phyloP scores from a whole-genome alignment of 176 grass and related monocot genomes.

The Oryza punctata region DNA sequence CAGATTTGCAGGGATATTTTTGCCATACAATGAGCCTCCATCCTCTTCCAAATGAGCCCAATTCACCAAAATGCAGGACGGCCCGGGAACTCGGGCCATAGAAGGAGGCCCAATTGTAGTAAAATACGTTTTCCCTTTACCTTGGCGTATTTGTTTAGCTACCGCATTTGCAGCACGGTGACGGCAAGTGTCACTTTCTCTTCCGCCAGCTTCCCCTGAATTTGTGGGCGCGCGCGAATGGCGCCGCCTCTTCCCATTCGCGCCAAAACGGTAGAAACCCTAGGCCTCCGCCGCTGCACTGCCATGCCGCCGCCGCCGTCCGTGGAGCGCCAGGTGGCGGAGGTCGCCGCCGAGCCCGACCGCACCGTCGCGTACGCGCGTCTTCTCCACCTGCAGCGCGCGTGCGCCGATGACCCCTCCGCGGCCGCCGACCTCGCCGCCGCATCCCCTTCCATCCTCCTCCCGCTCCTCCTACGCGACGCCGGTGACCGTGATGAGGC shows the following conservation, averaged over 20 bases:
- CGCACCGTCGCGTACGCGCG: constrained; percentile 53
- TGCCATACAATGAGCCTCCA: no score
- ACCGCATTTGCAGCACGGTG: not conserved
- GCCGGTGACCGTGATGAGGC: constrained; percentile 42
- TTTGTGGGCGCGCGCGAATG: constrained; percentile 13
- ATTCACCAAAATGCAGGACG: no score
- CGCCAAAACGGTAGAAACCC: constrained; percentile 50
- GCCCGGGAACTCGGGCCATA: no score
- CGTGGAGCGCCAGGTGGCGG: constrained; percentile 49
- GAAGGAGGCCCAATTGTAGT: no score
- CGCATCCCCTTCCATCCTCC: constrained; percentile 42
- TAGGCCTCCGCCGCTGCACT: constrained; percentile 4
- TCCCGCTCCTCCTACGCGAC: constrained; percentile 57
- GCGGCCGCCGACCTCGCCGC: constrained; percentile 56
- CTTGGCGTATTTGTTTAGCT: not conserved
- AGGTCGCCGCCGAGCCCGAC: constrained; percentile 47
- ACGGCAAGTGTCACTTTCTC: not conserved
- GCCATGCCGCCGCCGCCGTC: constrained; percentile 33
- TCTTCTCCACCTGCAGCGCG: constrained; percentile 61
- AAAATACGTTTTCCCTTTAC: not conserved
- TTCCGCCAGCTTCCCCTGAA: not conserved
- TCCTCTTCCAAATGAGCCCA: no score
- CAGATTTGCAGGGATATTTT: no score
- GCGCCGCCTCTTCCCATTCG: constrained; percentile 11
- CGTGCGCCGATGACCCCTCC: constrained; percentile 55